These are phyloP conservation scores for Trichoderma koningii DNA, from an alignment of 2,329 filamentous ascomycete genomes.

Conservation along the genomic window DNA sequence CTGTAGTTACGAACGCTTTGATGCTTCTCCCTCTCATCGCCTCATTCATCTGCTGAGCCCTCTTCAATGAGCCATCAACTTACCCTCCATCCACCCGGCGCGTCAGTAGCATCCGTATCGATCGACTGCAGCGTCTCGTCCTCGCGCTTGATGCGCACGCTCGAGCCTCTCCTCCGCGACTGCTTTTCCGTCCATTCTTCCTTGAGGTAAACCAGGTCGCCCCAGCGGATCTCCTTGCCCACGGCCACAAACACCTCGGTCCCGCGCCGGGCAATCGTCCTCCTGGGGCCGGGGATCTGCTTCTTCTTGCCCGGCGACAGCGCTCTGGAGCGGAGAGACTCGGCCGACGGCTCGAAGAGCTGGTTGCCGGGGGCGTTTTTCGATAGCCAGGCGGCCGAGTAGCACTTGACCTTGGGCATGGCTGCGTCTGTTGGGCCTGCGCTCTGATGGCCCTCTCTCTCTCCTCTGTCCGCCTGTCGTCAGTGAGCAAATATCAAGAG, in stretches of 20 bases:
- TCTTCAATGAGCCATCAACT: slow-evolving; percentile 28
- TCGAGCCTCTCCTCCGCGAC: slow-evolving; percentile 35
- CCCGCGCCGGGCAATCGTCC: slow-evolving; percentile 76
- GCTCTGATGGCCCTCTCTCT: background rate
- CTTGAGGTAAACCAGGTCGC: slow-evolving; percentile 79
- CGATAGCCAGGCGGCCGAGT: slow-evolving; percentile 85
- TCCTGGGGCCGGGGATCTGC: slow-evolving; percentile 51
- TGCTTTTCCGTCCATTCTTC: slow-evolving; percentile 49
- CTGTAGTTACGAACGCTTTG: background rate
- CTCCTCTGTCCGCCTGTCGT: background rate
- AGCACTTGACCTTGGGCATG: slow-evolving; percentile 86
- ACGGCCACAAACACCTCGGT: slow-evolving; percentile 88
- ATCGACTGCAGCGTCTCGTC: slow-evolving; percentile 43
- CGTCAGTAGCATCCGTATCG: slow-evolving; percentile 35
- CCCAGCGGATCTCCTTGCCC: slow-evolving; percentile 90
- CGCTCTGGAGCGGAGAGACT: slow-evolving; percentile 44
- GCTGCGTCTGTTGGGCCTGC: slow-evolving; percentile 30
- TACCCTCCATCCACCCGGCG: slow-evolving; percentile 40
- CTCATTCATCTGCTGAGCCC: background rate
- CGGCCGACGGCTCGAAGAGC: slow-evolving; percentile 64
- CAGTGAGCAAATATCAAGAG: background rate
- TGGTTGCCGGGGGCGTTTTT: slow-evolving; percentile 74
- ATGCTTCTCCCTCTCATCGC: background rate
- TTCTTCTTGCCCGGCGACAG: slow-evolving; percentile 48
- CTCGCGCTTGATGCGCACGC: slow-evolving; percentile 52